A percentile compares a stretch with the other conserved stretches of the same genome.
These are phyloP conservation scores for Melampsora larici-populina DNA, from an alignment of 1,284 basidiomycete genomes.

Conservation along the genomic window DNA sequence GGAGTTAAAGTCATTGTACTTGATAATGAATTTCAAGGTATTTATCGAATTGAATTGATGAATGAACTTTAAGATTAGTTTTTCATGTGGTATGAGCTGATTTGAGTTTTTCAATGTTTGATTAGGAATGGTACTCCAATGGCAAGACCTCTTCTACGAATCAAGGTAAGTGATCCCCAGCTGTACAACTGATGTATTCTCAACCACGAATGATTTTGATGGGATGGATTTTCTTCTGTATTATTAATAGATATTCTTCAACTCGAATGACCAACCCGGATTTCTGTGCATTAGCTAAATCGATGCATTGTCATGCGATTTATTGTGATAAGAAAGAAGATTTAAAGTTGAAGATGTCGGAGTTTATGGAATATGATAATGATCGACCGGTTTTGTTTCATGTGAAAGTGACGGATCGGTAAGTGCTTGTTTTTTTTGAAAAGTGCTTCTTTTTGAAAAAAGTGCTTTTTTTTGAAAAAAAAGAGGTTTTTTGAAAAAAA, in stretches of 20 bases:
- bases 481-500: no score
- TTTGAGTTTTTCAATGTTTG: constrained; percentile 87
- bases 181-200: constrained; percentile 68
- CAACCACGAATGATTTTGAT: constrained; percentile 84
- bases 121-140: constrained; percentile 98
- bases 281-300: constrained; percentile 65
- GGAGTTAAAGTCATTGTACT: constrained; percentile 73
- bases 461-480: no score
- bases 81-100: not conserved
- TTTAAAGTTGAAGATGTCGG: constrained; percentile 91
- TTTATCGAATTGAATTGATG: not conserved
- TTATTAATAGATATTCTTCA: constrained; percentile 51
- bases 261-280: constrained; percentile 55
- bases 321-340: constrained; percentile 70
- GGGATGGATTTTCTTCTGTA: no score
- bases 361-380: constrained; percentile 92
- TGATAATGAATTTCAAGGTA: constrained; percentile 53
- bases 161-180: not conserved
- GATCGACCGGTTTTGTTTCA: constrained; percentile 84
- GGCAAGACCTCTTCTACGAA: constrained; percentile 69
- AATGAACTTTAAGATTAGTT: not conserved
- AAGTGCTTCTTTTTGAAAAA: no score
- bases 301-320: constrained; percentile 89
- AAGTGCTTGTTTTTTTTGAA: constrained; percentile 49
- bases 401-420: constrained; percentile 84